Conservation (phyloP, 2,329 filamentous ascomycete species). For the Byssothecium circinans region DNA sequence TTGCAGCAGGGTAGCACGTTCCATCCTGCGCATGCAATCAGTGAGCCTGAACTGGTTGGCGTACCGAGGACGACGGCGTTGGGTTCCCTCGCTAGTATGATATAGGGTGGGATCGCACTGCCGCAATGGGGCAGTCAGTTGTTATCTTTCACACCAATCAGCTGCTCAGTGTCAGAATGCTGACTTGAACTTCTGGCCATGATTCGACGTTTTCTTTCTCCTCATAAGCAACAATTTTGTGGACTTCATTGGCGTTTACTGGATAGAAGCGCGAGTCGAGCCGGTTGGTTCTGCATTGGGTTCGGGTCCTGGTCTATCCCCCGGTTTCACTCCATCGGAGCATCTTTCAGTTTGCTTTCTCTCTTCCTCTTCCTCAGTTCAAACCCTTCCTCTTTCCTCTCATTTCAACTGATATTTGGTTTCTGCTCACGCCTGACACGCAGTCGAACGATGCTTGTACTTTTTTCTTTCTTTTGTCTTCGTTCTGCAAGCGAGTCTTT, state of each 20-base stretch:
- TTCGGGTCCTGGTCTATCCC: not conserved
- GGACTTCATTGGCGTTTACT: slow-evolving; percentile 13
- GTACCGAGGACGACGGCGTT: slow-evolving; percentile 34
- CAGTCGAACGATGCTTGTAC: not conserved
- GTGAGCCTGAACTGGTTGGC: slow-evolving; percentile 40
- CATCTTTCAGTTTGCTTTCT: not conserved
- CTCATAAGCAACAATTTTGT: slow-evolving; percentile 8
- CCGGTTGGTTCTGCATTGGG: not conserved
- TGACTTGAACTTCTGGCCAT: not conserved
- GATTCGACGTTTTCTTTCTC: slow-evolving; percentile 4
- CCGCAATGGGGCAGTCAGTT: slow-evolving; percentile 8
- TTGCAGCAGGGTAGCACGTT: slow-evolving; percentile 29
- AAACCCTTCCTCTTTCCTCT: not conserved
- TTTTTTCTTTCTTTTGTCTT: not conserved
- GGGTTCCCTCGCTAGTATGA: slow-evolving; percentile 43
- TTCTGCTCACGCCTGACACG: not conserved
- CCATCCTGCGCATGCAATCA: slow-evolving; percentile 31
- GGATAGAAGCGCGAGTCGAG: not conserved
- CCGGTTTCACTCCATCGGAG: not conserved
- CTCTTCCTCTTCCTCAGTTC: not conserved
- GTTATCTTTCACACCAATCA: not conserved
- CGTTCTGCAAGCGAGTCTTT: not conserved
- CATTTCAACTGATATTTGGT: not conserved
- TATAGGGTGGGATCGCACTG: slow-evolving; percentile 15
- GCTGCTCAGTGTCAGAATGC: not conserved